Conservation (phyloP, 495 filamentous ascomycete species). For the Aspergillus saccharolyticus region DNA sequence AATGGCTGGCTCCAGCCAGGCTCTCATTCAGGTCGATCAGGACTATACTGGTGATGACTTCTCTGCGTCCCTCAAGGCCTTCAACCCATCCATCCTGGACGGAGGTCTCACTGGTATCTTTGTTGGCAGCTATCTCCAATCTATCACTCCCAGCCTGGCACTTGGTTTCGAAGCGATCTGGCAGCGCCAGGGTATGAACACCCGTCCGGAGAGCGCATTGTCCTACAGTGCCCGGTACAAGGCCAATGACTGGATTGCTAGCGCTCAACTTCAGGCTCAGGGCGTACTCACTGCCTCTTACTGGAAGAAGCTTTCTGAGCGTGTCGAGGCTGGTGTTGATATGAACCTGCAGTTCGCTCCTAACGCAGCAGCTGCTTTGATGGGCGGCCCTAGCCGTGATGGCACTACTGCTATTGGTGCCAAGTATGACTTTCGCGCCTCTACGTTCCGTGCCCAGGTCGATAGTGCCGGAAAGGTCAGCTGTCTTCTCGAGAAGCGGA, state of each 20-base stretch:
- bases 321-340: constrained; percentile 93
- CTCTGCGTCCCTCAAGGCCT: constrained; percentile 78
- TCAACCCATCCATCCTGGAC: constrained; percentile 91
- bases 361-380: constrained; percentile 55
- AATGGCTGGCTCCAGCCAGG: constrained; percentile 56
- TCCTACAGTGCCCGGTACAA: constrained; percentile 90
- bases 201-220: constrained; percentile 76
- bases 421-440: constrained; percentile 97
- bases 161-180: constrained; percentile 90
- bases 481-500: constrained; percentile 90
- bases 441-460: constrained; percentile 90
- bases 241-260: constrained; percentile 84
- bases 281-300: constrained; percentile 87
- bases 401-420: constrained; percentile 86
- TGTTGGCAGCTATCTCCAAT: constrained; percentile 91
- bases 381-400: constrained; percentile 68
- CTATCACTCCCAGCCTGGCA: constrained; percentile 79
- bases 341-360: constrained; percentile 83
- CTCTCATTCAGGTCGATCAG: constrained; percentile 84
- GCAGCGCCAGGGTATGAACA: constrained; percentile 73
- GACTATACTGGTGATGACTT: constrained; percentile 94
- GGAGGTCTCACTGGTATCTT: constrained; percentile 91
- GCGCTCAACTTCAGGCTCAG: constrained; percentile 75
- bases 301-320: constrained; percentile 91
- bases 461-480: constrained; percentile 91